Evolutionary conservation across 148 eudicot genomes (phyloP).

Genomic region (Fallopia convolvulus): DNA sequence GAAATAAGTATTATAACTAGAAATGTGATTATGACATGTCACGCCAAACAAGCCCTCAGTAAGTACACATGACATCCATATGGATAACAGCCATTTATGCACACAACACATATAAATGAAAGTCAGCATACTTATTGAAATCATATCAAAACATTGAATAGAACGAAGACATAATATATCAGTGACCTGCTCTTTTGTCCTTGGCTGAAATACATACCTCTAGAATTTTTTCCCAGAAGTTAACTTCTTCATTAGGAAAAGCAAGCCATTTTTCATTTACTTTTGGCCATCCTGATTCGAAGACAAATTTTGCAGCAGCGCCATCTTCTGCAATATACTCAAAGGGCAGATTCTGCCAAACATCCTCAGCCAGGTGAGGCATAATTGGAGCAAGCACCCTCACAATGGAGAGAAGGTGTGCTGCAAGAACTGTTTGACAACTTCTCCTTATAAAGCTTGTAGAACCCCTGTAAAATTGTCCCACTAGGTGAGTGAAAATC

Average conservation of each 20-base stretch:
- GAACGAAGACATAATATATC: neutral
- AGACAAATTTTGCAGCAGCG: slow-evolving; percentile 50
- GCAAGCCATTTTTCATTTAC: slow-evolving; percentile 62
- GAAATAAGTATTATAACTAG: too few species aligned
- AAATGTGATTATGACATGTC: too few species aligned
- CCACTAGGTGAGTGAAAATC: neutral
- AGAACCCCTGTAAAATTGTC: slow-evolving; percentile 46
- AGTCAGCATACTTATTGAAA: neutral
- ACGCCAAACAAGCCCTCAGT: too few species aligned
- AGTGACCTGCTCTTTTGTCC: neutral
- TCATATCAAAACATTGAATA: neutral
- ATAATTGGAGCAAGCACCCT: slow-evolving; percentile 83
- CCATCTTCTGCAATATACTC: slow-evolving; percentile 56
- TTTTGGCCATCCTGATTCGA: slow-evolving; percentile 85
- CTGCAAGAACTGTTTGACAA: slow-evolving; percentile 94
- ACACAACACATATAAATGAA: neutral
- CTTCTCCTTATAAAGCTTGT: slow-evolving; percentile 73
- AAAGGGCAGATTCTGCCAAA: slow-evolving; percentile 92
- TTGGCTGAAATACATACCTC: slow-evolving; percentile 46
- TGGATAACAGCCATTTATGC: neutral
- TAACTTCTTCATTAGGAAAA: slow-evolving; percentile 60
- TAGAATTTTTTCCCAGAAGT: slow-evolving; percentile 67
- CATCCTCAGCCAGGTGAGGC: slow-evolving; percentile 98
- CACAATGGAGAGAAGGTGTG: slow-evolving; percentile 65
- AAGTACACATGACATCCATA: neutral